Conservation (phyloP, 2,329 filamentous ascomycete genomes). For the Cladophialophora bantiana region DNA sequence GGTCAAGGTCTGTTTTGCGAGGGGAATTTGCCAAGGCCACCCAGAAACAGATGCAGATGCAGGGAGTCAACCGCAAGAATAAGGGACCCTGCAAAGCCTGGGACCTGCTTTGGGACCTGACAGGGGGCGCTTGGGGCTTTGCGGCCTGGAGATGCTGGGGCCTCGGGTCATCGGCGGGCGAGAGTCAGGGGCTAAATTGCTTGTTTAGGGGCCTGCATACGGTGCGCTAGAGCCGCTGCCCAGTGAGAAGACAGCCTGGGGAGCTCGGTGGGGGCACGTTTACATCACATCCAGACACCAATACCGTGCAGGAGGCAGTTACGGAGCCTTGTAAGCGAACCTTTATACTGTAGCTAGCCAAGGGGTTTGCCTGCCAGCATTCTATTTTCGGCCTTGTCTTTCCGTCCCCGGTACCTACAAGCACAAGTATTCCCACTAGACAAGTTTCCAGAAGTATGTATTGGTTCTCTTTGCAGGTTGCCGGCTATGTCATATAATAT, state of each 20-base stretch:
- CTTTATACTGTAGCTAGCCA: neutral
- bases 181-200: constrained; percentile 10
- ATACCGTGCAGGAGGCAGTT: constrained; percentile 1
- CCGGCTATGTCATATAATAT: neutral
- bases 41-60: neutral
- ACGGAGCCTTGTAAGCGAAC: constrained; percentile 7
- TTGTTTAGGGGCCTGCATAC: constrained; percentile 13
- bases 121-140: neutral
- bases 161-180: constrained; percentile 5
- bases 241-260: neutral
- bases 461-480: neutral
- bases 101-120: neutral
- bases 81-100: neutral
- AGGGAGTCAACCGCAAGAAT: neutral
- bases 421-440: neutral
- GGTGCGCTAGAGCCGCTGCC: neutral
- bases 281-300: neutral
- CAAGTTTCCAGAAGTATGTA: neutral
- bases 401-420: neutral
- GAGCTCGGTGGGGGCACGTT: neutral
- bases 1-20: constrained; percentile 3
- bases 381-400: neutral
- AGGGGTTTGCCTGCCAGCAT: neutral
- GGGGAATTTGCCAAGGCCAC: constrained; percentile 7
- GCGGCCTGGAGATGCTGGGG: neutral